phyloP scores from a whole-genome alignment of 1,139 yeast species.

The Taiozyma sp. region DNA sequence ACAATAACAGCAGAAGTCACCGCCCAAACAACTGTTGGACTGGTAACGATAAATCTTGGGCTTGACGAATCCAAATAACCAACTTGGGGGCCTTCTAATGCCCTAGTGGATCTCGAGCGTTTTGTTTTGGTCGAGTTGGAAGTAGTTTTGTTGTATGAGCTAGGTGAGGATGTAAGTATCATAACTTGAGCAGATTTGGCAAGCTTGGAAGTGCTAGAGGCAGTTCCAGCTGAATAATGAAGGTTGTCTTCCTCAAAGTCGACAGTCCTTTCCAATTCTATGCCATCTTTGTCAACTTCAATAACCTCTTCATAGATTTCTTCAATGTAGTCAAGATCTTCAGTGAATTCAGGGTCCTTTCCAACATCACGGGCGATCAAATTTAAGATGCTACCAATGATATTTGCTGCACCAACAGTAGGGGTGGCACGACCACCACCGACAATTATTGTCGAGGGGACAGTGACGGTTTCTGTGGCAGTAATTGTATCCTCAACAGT shows the following conservation, averaged over 20 bases:
- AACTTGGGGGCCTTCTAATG: neutral
- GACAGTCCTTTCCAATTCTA: constrained; percentile 4
- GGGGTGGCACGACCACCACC: neutral
- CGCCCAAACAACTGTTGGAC: neutral
- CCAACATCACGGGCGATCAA: neutral
- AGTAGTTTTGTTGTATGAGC: neutral
- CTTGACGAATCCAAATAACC: neutral
- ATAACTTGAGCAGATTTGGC: neutral
- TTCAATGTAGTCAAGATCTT: neutral
- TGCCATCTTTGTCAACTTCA: constrained; percentile 14
- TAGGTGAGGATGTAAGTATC: neutral
- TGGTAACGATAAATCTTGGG: neutral
- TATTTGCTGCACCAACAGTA: neutral
- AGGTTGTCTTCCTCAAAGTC: neutral
- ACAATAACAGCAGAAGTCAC: neutral
- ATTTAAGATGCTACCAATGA: neutral
- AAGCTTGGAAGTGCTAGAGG: neutral
- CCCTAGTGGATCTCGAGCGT: neutral
- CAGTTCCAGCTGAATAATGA: neutral
- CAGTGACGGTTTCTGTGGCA: constrained; percentile 8
- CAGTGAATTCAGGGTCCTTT: neutral
- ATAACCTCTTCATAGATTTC: constrained; percentile 9
- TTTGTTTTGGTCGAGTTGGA: neutral
- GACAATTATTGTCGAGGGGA: constrained; percentile 3
- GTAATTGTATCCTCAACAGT: constrained; percentile 15